phyloP scores from a whole-genome alignment of 2,329 filamentous ascomycete genomes.

The Aspergillus candidus region DNA sequence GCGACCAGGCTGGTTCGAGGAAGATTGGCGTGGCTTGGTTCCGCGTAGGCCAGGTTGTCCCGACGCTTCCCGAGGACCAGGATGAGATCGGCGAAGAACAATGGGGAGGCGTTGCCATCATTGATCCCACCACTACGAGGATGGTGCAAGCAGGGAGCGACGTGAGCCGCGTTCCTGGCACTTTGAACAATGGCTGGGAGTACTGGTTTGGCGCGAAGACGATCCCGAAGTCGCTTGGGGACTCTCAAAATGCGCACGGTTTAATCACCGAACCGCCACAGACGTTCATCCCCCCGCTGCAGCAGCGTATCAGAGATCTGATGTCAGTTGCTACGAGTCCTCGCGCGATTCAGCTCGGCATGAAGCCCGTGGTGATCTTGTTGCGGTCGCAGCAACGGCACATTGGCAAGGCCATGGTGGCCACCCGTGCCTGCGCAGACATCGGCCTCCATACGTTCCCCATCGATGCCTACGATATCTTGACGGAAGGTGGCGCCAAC shows the following conservation, averaged over 20 bases:
- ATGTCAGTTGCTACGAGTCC: constrained; percentile 84
- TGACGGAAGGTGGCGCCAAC: constrained; percentile 82
- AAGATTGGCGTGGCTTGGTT: constrained; percentile 76
- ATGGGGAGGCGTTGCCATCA: constrained; percentile 81
- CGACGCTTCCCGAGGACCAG: constrained; percentile 43
- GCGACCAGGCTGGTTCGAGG: constrained; percentile 35
- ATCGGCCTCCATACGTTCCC: constrained; percentile 84
- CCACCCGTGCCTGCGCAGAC: constrained; percentile 71
- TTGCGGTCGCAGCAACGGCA: constrained; percentile 86
- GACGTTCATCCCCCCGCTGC: constrained; percentile 52
- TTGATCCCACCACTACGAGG: constrained; percentile 79
- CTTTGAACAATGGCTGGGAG: constrained; percentile 72
- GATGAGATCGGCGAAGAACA: constrained; percentile 59
- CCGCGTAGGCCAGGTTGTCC: constrained; percentile 68
- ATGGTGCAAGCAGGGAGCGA: constrained; percentile 90
- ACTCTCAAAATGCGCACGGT: constrained; percentile 30
- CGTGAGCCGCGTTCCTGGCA: constrained; percentile 71
- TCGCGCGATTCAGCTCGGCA: constrained; percentile 75
- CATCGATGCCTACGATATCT: constrained; percentile 87
- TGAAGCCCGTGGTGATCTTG: constrained; percentile 83
- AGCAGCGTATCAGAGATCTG: constrained; percentile 71
- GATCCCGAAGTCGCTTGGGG: constrained; percentile 45
- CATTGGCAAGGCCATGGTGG: constrained; percentile 83
- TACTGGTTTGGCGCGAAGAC: constrained; percentile 79
- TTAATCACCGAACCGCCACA: constrained; percentile 34